A percentile compares a stretch with the other conserved stretches of the same genome.
Evolutionary conservation across 768 basidiomycete genomes (phyloP).

Genomic region (Calvatia gigantea): DNA sequence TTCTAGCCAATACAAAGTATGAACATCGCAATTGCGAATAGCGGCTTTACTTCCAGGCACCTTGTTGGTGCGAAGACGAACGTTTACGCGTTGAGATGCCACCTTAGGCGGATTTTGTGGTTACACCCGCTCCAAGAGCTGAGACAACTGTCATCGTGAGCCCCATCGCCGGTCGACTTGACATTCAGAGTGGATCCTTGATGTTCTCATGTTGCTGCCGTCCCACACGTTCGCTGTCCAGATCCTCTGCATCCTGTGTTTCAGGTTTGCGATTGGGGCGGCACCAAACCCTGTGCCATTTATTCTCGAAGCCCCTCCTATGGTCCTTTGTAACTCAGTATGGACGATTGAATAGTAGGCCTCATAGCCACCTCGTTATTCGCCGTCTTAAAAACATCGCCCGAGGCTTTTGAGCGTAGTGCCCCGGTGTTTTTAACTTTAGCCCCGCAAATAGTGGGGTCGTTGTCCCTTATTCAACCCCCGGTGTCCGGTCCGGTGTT

Average conservation of each 20-base stretch:
- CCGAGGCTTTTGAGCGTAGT: background rate
- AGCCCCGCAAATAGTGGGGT: background rate
- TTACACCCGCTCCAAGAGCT: background rate
- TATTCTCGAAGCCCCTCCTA: background rate
- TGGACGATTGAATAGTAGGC: background rate
- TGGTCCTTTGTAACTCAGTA: background rate
- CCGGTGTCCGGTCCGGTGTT: slow-evolving; percentile 4
- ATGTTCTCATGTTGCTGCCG: slow-evolving; percentile 1
- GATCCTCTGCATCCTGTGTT: background rate
- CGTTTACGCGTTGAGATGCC: too few relatives aligned
- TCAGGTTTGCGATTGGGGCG: slow-evolving; percentile 1
- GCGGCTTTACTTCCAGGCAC: background rate
- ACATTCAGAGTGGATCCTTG: background rate
- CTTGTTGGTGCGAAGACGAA: too few relatives aligned
- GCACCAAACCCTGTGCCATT: background rate
- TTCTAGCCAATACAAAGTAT: background rate
- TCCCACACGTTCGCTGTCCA: background rate
- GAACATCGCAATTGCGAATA: too few relatives aligned
- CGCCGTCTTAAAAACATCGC: background rate
- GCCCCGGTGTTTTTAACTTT: background rate
- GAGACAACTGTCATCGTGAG: background rate
- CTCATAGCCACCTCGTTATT: background rate
- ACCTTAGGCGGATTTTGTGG: slow-evolving; percentile 5
- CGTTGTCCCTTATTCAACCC: background rate
- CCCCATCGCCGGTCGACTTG: background rate